Conservation (phyloP, 2,329 filamentous ascomycete genomes). For the Coniochaeta pulveracea region DNA sequence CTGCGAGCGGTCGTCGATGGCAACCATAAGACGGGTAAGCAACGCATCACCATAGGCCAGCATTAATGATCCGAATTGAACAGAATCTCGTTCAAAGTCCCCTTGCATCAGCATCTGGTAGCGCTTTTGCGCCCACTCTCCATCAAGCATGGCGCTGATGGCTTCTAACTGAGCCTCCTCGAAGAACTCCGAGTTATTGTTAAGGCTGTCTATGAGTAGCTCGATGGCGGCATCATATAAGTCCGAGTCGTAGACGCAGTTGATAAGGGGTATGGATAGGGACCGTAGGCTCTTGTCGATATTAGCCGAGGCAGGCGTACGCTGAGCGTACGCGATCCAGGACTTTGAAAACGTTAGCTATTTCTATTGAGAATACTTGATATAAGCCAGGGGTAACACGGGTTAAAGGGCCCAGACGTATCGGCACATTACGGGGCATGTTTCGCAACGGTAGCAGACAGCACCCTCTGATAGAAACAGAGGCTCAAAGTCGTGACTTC, state of each 20-base stretch:
- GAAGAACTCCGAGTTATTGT: constrained; percentile 54
- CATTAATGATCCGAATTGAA: constrained; percentile 56
- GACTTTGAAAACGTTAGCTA: constrained; percentile 30
- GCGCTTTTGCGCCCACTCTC: constrained; percentile 43
- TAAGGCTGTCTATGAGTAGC: constrained; percentile 52
- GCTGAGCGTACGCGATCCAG: constrained; percentile 62
- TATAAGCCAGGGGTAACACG: too few relatives aligned
- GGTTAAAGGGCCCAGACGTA: too few relatives aligned
- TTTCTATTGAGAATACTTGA: neutral
- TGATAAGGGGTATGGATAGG: constrained; percentile 37
- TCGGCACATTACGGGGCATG: too few relatives aligned
- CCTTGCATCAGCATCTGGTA: constrained; percentile 45
- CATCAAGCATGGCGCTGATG: constrained; percentile 48
- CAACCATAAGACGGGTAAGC: constrained; percentile 46
- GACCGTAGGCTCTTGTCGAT: constrained; percentile 16
- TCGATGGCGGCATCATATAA: constrained; percentile 51
- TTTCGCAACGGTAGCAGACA: too few relatives aligned
- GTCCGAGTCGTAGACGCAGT: constrained; percentile 46
- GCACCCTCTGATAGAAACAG: too few relatives aligned
- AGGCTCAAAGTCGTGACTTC: too few relatives aligned
- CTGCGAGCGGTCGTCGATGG: constrained; percentile 35
- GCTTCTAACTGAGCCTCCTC: constrained; percentile 39
- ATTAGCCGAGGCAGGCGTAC: constrained; percentile 50
- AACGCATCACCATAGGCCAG: constrained; percentile 59
- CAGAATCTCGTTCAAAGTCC: constrained; percentile 51